Percentiles rank a stretch among this genome's conserved stretches.
These are phyloP conservation scores for Tephrocybe sp. DNA, from an alignment of 768 basidiomycete species.

Conservation along the genomic window DNA sequence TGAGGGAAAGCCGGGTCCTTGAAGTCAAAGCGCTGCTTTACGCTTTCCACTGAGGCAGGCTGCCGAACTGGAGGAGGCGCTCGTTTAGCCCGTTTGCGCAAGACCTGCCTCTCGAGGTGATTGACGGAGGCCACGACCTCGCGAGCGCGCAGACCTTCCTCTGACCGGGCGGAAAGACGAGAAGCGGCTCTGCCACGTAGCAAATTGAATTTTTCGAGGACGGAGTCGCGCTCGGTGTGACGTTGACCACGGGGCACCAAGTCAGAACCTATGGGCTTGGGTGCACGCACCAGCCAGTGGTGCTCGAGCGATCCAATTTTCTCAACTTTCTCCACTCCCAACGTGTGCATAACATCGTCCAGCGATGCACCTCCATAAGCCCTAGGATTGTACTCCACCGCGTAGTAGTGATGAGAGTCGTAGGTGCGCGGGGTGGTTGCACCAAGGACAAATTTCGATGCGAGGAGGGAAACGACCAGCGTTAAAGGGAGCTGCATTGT, in stretches of 20 bases:
- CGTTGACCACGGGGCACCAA: conserved; percentile 31
- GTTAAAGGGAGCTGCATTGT: conserved; percentile 30
- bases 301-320: conserved; percentile 78
- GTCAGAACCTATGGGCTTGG: conserved; percentile 31
- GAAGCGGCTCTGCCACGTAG: conserved; percentile 37
- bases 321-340: conserved; percentile 86
- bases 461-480: conserved; percentile 31
- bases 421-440: conserved; percentile 50
- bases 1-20: conserved; percentile 76
- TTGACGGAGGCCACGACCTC: conserved; percentile 55
- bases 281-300: conserved; percentile 78
- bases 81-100: conserved; percentile 69
- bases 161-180: conserved; percentile 39
- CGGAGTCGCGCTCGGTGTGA: conserved; percentile 33
- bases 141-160: conserved; percentile 36
- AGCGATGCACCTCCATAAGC: conserved; percentile 44
- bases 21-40: conserved; percentile 64
- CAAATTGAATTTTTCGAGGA: conserved; percentile 46
- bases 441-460: conserved; percentile 27
- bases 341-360: conserved; percentile 50
- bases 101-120: conserved; percentile 58
- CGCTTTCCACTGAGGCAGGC: conserved; percentile 38
- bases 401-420: conserved; percentile 78
- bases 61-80: conserved; percentile 61
- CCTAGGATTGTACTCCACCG: conserved; percentile 60